Percentiles rank a stretch among this genome's conserved stretches.
Evolutionary conservation across 371 early-diverging fungal genomes (phyloP).

Genomic region (Capillidium heterosporum): DNA sequence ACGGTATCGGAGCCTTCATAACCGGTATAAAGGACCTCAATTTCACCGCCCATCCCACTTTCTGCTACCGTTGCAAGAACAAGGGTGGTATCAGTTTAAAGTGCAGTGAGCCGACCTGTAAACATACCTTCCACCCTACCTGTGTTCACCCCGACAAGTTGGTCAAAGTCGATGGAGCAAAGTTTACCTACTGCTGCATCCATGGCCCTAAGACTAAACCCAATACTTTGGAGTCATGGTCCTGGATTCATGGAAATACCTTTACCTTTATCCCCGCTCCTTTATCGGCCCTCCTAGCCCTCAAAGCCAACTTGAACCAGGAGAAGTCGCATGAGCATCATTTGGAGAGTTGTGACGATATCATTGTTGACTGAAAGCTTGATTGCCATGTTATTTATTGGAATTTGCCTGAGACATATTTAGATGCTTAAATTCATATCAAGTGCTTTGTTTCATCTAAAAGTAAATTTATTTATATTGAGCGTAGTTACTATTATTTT

Average conservation of each 20-base stretch:
- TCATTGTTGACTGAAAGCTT: no score
- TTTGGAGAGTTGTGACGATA: no score
- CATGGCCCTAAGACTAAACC: neutral
- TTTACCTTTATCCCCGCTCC: no score
- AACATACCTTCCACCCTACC: neutral
- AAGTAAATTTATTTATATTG: no score
- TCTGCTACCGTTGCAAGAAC: neutral
- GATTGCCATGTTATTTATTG: no score
- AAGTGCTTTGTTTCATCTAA: no score
- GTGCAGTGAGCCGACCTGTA: neutral
- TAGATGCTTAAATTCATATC: no score
- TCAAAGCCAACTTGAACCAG: no score
- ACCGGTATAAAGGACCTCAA: neutral
- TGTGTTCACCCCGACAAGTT: neutral
- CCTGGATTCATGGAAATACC: neutral
- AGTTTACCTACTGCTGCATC: neutral
- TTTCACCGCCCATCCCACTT: neutral
- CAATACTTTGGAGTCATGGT: neutral
- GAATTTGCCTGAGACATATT: no score
- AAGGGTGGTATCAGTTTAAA: neutral
- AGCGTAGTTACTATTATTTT: no score
- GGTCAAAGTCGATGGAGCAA: neutral
- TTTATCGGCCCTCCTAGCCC: no score
- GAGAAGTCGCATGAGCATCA: no score
- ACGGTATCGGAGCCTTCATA: neutral